phyloP scores from a whole-genome alignment of 23 red algal species.

The Gracilaria domingensis region DNA sequence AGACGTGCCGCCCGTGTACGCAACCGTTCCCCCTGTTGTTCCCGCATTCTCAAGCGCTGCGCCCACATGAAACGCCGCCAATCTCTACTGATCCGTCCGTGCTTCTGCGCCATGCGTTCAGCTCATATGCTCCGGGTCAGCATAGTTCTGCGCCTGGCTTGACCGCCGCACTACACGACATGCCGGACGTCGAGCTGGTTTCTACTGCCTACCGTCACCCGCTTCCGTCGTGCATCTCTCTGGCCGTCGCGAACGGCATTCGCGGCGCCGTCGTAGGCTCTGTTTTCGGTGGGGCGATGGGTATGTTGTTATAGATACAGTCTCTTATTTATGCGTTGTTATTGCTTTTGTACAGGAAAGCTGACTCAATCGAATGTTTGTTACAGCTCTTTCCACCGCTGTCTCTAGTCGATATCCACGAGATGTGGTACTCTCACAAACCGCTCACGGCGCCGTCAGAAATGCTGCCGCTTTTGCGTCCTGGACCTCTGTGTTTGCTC shows the following conservation, averaged over 20 bases:
- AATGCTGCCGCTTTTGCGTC: slow-evolving; percentile 47
- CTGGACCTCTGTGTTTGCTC: slow-evolving; percentile 43
- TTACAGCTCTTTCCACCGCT: slow-evolving; percentile 46
- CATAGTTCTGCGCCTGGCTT: neutral
- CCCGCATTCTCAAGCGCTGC: neutral
- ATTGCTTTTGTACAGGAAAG: neutral
- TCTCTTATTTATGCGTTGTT: too few species aligned
- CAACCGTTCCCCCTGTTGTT: neutral
- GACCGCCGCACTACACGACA: neutral
- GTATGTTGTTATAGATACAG: neutral
- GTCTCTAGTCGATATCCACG: slow-evolving; percentile 21
- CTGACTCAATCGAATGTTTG: neutral
- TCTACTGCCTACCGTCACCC: neutral
- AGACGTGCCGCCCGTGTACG: neutral
- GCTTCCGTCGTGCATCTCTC: slow-evolving; percentile 30
- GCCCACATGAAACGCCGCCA: neutral
- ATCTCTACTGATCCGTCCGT: neutral
- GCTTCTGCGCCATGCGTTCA: slow-evolving; percentile 1
- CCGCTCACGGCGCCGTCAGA: slow-evolving; percentile 24
- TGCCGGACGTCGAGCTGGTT: neutral
- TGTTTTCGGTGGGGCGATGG: slow-evolving; percentile 59
- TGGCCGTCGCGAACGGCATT: slow-evolving; percentile 42
- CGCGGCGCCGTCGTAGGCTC: slow-evolving; percentile 63
- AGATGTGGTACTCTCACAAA: slow-evolving; percentile 23
- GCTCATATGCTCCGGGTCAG: neutral